Conservation (phyloP, 139 green algal species). For the Pleodorina starrii region DNA sequence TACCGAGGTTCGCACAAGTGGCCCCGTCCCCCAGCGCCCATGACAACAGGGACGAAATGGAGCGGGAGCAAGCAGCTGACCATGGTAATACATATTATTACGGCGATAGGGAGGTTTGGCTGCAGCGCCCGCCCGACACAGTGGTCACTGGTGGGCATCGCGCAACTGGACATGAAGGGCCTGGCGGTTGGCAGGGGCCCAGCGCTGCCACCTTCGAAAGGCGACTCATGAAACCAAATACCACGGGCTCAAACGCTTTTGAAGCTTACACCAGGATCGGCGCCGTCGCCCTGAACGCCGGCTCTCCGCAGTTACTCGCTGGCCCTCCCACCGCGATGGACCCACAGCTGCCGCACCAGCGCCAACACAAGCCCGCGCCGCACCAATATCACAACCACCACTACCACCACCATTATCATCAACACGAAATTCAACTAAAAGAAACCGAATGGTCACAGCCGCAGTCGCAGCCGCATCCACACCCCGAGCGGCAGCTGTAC, state of each 20-base stretch:
- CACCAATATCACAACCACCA: too few species aligned
- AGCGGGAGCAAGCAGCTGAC: background rate
- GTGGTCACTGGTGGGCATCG: background rate
- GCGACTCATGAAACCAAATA: background rate
- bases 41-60: background rate
- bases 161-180: background rate
- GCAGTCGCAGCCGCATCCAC: too few species aligned
- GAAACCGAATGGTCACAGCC: too few species aligned
- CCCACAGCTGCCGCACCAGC: too few species aligned
- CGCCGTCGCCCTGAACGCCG: background rate
- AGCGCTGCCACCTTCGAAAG: background rate
- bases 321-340: too few species aligned
- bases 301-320: background rate
- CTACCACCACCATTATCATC: too few species aligned
- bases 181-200: background rate
- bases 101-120: background rate
- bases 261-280: background rate
- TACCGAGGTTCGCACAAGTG: background rate
- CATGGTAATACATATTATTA: background rate
- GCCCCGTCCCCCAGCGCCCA: background rate
- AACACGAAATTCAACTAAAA: too few species aligned
- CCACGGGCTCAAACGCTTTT: background rate
- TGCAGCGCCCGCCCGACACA: constrained; percentile 1
- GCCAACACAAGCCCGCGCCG: too few species aligned
- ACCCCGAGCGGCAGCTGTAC: too few species aligned